phyloP scores from a whole-genome alignment of 805 yeast species.

The Dipodascus albidus region DNA sequence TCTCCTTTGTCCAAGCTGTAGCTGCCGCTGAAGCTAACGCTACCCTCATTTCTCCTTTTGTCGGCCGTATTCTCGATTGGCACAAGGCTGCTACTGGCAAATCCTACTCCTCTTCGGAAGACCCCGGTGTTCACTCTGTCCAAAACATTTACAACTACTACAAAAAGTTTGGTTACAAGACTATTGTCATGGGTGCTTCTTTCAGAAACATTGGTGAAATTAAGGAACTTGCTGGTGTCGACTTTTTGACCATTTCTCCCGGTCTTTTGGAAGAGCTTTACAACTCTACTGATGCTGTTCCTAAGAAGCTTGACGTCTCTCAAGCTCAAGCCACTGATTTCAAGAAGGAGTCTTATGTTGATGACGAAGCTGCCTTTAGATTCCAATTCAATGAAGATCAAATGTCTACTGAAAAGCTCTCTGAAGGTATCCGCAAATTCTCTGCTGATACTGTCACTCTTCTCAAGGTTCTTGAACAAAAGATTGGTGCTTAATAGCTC shows the following conservation, averaged over 20 bases:
- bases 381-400: conserved; percentile 88
- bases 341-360: conserved; percentile 67
- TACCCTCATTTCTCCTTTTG: conserved; percentile 96
- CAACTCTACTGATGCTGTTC: conserved; percentile 69
- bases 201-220: conserved; percentile 96
- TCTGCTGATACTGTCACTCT: conserved; percentile 86
- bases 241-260: conserved; percentile 92
- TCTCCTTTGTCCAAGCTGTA: conserved; percentile 95
- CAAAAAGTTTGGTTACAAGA: conserved; percentile 91
- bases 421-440: conserved; percentile 97
- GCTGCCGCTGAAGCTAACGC: conserved; percentile 97
- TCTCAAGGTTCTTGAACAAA: conserved; percentile 25
- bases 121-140: conserved; percentile 95
- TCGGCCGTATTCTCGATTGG: conserved; percentile 98
- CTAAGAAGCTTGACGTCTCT: conserved; percentile 65
- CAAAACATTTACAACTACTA: conserved; percentile 88
- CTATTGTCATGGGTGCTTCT: conserved; percentile 99
- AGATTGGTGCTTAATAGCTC: conserved; percentile 1
- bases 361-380: conserved; percentile 86
- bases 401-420: conserved; percentile 95
- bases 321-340: conserved; percentile 43
- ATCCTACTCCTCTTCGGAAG: conserved; percentile 65
- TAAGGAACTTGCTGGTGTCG: conserved; percentile 94
- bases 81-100: conserved; percentile 90
- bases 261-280: conserved; percentile 77